These are phyloP conservation scores for Coniochaeta sp. DNA, from an alignment of 2,329 filamentous ascomycete species.

Conservation along the genomic window DNA sequence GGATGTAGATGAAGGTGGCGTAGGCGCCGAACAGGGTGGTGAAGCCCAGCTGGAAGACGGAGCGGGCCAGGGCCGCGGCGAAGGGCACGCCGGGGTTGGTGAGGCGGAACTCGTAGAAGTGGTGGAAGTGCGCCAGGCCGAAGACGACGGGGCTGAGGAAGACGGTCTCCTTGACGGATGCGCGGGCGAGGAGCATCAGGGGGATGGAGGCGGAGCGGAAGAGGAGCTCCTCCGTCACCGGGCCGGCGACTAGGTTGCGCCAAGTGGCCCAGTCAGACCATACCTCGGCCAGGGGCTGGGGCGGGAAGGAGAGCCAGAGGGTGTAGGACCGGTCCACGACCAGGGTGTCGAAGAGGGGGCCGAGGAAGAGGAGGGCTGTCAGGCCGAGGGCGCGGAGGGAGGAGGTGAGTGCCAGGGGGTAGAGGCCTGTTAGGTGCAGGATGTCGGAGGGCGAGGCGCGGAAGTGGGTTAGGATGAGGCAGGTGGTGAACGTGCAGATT, in stretches of 20 bases:
- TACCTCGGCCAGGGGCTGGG: constrained; percentile 44
- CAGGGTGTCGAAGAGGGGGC: constrained; percentile 73
- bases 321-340: constrained; percentile 66
- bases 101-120: constrained; percentile 89
- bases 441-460: constrained; percentile 43
- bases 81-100: constrained; percentile 66
- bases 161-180: constrained; percentile 52
- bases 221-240: constrained; percentile 85
- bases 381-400: constrained; percentile 57
- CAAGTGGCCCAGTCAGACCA: constrained; percentile 72
- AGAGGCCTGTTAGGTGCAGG: constrained; percentile 69
- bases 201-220: constrained; percentile 85
- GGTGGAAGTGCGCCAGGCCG: constrained; percentile 87
- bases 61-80: constrained; percentile 57
- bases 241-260: constrained; percentile 81
- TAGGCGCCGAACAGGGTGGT: constrained; percentile 93
- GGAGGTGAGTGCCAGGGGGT: constrained; percentile 64
- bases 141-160: constrained; percentile 85
- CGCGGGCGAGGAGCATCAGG: constrained; percentile 65
- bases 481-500: constrained; percentile 57
- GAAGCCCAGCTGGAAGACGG: constrained; percentile 78
- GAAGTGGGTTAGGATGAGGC: constrained; percentile 53
- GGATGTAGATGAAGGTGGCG: constrained; percentile 79
- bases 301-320: constrained; percentile 46
- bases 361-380: constrained; percentile 72